These are phyloP conservation scores for Fusarium sterilihyphosum DNA, from an alignment of 2,329 filamentous ascomycete species.

Conservation along the genomic window DNA sequence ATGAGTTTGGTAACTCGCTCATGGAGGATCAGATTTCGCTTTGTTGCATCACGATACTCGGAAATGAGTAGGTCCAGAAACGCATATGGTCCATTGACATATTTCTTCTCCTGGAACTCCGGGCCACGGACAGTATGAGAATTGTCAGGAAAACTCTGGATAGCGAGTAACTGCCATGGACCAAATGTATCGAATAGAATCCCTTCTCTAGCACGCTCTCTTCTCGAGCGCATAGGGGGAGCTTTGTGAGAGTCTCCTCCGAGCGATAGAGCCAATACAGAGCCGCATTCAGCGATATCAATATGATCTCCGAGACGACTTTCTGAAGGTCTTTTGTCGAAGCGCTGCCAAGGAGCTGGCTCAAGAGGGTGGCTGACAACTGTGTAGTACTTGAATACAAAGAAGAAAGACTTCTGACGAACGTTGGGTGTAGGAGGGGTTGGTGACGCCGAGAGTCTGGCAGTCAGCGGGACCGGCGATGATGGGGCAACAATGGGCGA, in stretches of 20 bases:
- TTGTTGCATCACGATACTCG: conserved; percentile 69
- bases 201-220: conserved; percentile 60
- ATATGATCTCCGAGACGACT: conserved; percentile 60
- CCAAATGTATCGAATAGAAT: conserved; percentile 67
- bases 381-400: conserved; percentile 73
- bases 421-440: conserved; percentile 52
- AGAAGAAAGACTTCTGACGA: conserved; percentile 67
- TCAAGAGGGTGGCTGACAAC: conserved; percentile 64
- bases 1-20: conserved; percentile 67
- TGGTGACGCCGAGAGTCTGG: conserved; percentile 14
- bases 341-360: conserved; percentile 69
- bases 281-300: conserved; percentile 67
- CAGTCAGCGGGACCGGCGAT: conserved; percentile 14
- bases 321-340: conserved; percentile 58
- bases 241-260: conserved; percentile 61
- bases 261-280: conserved; percentile 67
- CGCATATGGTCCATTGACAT: conserved; percentile 69
- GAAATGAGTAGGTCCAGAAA: conserved; percentile 67
- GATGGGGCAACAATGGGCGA: conserved; percentile 28
- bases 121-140: conserved; percentile 65
- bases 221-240: conserved; percentile 59
- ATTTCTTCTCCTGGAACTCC: conserved; percentile 62
- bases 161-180: conserved; percentile 67
- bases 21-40: conserved; percentile 66
- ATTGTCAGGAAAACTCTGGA: conserved; percentile 70